These are phyloP conservation scores for Fusarium sp. DNA, from an alignment of 2,329 filamentous ascomycete species.

Conservation along the genomic window DNA sequence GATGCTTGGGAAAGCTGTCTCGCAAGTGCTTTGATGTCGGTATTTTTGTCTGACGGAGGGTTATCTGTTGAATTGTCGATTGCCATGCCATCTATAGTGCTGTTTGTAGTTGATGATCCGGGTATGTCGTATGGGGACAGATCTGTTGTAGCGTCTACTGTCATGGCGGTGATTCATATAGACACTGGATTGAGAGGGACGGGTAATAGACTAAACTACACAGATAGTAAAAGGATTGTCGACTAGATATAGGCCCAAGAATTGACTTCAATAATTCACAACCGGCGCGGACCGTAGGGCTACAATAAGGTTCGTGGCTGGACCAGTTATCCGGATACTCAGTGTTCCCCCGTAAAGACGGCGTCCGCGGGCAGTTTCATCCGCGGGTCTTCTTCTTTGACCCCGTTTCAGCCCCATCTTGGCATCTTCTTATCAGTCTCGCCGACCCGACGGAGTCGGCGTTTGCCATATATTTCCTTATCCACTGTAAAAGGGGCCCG, in stretches of 20 bases:
- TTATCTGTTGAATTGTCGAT: neutral
- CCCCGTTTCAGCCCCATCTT: neutral
- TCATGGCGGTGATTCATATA: neutral
- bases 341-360: neutral
- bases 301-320: neutral
- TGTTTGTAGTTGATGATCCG: constrained; percentile 17
- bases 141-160: neutral
- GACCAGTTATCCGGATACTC: no score
- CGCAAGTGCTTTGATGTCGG: constrained; percentile 28
- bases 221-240: neutral
- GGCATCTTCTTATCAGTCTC: neutral
- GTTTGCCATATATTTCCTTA: neutral
- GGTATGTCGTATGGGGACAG: constrained; percentile 1
- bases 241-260: neutral
- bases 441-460: constrained; percentile 23
- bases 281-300: neutral
- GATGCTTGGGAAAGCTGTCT: constrained; percentile 27
- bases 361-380: constrained; percentile 6
- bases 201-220: no score
- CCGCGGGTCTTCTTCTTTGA: neutral
- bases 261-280: neutral
- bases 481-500: constrained; percentile 16
- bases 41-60: neutral
- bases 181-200: no score
- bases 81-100: neutral